Evolutionary conservation across 495 filamentous ascomycete species (phyloP).

Genomic region (Xylaria bambusicola): DNA sequence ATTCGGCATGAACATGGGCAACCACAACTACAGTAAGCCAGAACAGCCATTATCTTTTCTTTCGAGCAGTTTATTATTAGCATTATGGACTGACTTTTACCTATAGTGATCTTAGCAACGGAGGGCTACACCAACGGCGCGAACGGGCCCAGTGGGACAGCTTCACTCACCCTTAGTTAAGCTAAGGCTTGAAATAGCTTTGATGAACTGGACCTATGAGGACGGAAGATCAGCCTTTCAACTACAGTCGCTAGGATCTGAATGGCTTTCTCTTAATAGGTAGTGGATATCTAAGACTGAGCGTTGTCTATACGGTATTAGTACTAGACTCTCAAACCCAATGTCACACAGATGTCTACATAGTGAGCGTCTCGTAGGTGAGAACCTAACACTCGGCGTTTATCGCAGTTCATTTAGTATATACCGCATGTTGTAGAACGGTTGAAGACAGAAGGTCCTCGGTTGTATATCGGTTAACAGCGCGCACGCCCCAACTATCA

Average conservation of each 20-base stretch:
- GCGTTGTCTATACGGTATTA: no score
- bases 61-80: not conserved
- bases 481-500: no score
- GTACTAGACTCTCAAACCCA: no score
- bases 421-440: no score
- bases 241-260: not conserved
- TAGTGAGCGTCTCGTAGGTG: no score
- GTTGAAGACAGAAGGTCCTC: no score
- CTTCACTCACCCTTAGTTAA: conserved; percentile 6
- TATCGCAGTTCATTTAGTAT: no score
- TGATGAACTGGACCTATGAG: not conserved
- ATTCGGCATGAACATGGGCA: conserved; percentile 50
- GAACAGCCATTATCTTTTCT: not conserved
- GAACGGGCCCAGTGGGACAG: conserved; percentile 10
- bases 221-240: not conserved
- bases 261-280: no score
- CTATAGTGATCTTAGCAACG: conserved; percentile 54
- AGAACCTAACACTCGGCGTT: no score
- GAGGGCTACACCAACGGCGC: conserved; percentile 55
- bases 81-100: conserved; percentile 7
- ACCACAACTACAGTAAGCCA: conserved; percentile 49
- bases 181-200: not conserved
- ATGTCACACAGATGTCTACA: no score
- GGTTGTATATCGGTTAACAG: no score
- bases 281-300: no score